Evolutionary conservation across 140 eudicot genomes (phyloP).

Genomic region (Bidens hawaiensis): DNA sequence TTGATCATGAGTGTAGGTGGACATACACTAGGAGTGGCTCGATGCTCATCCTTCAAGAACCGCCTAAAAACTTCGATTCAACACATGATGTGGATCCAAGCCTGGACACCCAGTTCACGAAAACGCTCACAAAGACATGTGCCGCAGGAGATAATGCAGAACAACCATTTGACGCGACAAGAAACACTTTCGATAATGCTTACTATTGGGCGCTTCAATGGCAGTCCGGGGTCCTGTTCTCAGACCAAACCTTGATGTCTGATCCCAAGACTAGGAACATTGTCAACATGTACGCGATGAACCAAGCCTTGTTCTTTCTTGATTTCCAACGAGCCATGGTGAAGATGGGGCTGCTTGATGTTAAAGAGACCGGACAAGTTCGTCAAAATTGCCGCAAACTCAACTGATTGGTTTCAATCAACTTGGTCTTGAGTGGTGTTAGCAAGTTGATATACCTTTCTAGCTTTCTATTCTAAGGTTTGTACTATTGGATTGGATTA

Average conservation of each 20-base stretch:
- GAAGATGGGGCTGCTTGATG: slow-evolving; percentile 81
- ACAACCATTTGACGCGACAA: slow-evolving; percentile 67
- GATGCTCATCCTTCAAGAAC: slow-evolving; percentile 85
- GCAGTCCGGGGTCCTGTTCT: slow-evolving; percentile 54
- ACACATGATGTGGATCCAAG: slow-evolving; percentile 69
- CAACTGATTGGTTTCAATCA: slow-evolving; percentile 38
- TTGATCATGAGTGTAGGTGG: slow-evolving; percentile 47
- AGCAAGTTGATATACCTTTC: background rate
- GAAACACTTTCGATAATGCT: slow-evolving; percentile 59
- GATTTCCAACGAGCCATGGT: slow-evolving; percentile 92
- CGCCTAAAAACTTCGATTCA: slow-evolving; percentile 58
- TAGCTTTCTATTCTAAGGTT: slow-evolving; percentile 1
- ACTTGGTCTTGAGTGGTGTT: background rate
- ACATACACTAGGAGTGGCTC: slow-evolving; percentile 93
- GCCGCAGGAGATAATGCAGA: slow-evolving; percentile 67
- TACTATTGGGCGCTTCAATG: slow-evolving; percentile 52
- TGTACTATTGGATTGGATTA: background rate
- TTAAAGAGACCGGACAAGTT: slow-evolving; percentile 84
- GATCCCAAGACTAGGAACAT: slow-evolving; percentile 48
- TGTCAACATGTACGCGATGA: slow-evolving; percentile 67
- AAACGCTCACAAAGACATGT: slow-evolving; percentile 57
- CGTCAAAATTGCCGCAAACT: slow-evolving; percentile 49
- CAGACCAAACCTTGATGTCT: slow-evolving; percentile 71
- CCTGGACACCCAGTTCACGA: slow-evolving; percentile 53
- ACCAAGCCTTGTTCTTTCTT: slow-evolving; percentile 84